These are phyloP conservation scores for Phytopythium delawarense DNA, from an alignment of 352 stramenopile species.

Conservation along the genomic window DNA sequence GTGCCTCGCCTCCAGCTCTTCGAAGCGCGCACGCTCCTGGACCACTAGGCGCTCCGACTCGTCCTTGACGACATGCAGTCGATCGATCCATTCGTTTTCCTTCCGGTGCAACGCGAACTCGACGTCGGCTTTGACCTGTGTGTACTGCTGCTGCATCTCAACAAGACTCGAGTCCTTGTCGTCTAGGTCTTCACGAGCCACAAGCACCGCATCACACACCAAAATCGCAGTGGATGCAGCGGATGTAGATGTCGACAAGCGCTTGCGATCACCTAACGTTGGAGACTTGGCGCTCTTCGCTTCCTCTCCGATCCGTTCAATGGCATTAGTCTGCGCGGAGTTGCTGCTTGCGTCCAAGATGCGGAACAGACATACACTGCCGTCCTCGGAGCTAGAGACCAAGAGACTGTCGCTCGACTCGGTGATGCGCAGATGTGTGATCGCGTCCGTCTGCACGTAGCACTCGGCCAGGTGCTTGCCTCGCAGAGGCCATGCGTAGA, in stretches of 20 bases:
- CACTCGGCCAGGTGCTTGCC: conserved; percentile 36
- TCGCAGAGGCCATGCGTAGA: conserved; percentile 59
- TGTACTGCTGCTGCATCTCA: conserved; percentile 64
- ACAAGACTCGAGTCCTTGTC: conserved; percentile 44
- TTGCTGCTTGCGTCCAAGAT: conserved; percentile 19
- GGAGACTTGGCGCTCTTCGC: not conserved
- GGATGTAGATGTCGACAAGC: not conserved
- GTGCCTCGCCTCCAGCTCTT: conserved; percentile 72
- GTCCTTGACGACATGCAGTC: conserved; percentile 71
- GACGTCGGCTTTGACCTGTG: conserved; percentile 79
- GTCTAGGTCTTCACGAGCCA: conserved; percentile 77
- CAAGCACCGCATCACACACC: conserved; percentile 46
- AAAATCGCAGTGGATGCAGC: not conserved
- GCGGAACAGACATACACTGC: conserved; percentile 56
- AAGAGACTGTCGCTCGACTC: conserved; percentile 59
- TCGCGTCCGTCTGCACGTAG: conserved; percentile 53
- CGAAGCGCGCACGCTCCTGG: conserved; percentile 70
- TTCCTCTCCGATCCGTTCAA: not conserved
- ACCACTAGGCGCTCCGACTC: conserved; percentile 74
- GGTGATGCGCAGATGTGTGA: conserved; percentile 69
- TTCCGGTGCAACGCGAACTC: conserved; percentile 83
- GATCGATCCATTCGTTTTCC: conserved; percentile 87
- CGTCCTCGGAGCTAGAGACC: conserved; percentile 57
- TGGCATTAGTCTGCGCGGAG: not conserved
- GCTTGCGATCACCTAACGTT: not conserved